These are phyloP conservation scores for Ascochyta lentis DNA, from an alignment of 2,329 filamentous ascomycete species.

Conservation along the genomic window DNA sequence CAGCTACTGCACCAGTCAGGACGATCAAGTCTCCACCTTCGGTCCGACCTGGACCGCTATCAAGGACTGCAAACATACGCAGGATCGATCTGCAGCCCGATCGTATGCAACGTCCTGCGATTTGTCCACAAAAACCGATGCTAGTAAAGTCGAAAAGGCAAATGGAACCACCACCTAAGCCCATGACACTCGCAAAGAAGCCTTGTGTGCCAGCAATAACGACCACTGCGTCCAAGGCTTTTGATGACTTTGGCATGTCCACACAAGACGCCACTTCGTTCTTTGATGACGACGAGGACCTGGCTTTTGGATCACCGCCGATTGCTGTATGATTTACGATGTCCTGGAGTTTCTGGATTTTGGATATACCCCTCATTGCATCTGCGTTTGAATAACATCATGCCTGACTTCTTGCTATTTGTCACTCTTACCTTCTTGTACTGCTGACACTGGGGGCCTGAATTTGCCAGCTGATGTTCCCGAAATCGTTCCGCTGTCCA, in stretches of 20 bases:
- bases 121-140: not conserved
- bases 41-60: constrained; percentile 8
- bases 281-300: constrained; percentile 36
- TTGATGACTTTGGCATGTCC: constrained; percentile 32
- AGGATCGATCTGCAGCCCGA: not conserved
- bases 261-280: constrained; percentile 37
- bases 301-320: constrained; percentile 31
- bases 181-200: constrained; percentile 1
- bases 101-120: not conserved
- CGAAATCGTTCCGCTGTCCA: not conserved
- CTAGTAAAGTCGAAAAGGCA: not conserved
- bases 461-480: not conserved
- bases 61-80: constrained; percentile 12
- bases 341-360: not conserved
- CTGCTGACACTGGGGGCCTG: too few relatives aligned
- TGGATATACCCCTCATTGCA: constrained; percentile 14
- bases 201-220: not conserved
- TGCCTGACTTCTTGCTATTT: not conserved
- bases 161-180: constrained; percentile 10
- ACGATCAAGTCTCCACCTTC: not conserved
- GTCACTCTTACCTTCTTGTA: not conserved
- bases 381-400: not conserved
- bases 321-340: constrained; percentile 20
- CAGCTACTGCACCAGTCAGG: not conserved
- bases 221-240: not conserved